A percentile compares a stretch with the other conserved stretches of the same genome.
phyloP scores from a whole-genome alignment of 805 yeast species.

The Wickerhamiella galacta region DNA sequence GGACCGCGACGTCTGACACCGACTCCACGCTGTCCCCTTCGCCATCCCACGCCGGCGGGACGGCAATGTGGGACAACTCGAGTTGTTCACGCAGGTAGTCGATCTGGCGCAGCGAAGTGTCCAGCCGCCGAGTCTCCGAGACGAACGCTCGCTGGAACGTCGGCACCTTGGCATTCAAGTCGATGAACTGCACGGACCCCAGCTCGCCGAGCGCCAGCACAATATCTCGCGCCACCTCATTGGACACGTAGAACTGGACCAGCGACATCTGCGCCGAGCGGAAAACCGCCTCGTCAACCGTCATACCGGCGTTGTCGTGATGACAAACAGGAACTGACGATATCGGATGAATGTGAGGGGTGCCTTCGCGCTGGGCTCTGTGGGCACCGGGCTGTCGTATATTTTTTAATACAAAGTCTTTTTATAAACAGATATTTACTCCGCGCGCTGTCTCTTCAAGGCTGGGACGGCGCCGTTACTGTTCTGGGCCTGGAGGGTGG shows the following conservation, averaged over 20 bases:
- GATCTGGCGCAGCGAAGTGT: conserved; percentile 77
- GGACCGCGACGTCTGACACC: conserved; percentile 53
- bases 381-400: too few relatives aligned
- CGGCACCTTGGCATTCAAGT: conserved; percentile 62
- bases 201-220: conserved; percentile 76
- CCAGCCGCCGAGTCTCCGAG: conserved; percentile 66
- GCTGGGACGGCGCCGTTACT: conserved; percentile 16
- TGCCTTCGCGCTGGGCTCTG: too few relatives aligned
- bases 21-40: conserved; percentile 23
- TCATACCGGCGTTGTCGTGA: too few relatives aligned
- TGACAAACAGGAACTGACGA: too few relatives aligned
- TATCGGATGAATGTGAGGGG: too few relatives aligned
- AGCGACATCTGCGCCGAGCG: conserved; percentile 93
- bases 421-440: conserved; percentile 5
- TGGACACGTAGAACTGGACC: conserved; percentile 79
- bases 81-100: conserved; percentile 26
- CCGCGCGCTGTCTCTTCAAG: conserved; percentile 21
- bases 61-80: conserved; percentile 18
- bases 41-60: conserved; percentile 25
- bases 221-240: conserved; percentile 75
- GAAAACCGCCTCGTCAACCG: conserved; percentile 21
- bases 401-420: too few relatives aligned
- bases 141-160: conserved; percentile 86
- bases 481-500: conserved; percentile 10
- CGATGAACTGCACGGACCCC: conserved; percentile 77